Percentiles rank a stretch among this genome's conserved stretches.
Evolutionary conservation across 2,329 filamentous ascomycete species (phyloP).

Genomic region (Trichoderma atroviride): DNA sequence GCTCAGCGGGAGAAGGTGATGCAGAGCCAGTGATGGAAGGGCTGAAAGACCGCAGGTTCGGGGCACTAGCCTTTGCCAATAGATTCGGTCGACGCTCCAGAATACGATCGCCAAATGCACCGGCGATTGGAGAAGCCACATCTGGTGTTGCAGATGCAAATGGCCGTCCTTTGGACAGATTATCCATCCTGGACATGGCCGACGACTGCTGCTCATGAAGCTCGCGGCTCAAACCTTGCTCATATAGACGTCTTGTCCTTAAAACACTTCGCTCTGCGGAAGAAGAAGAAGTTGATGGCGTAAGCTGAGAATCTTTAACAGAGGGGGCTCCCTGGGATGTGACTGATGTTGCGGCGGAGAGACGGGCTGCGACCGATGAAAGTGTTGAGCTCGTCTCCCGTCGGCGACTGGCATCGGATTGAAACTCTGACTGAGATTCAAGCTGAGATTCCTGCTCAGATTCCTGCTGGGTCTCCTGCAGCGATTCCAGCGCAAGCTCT

Average conservation of each 20-base stretch:
- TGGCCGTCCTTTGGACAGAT: slow-evolving; percentile 66
- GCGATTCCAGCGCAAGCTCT: slow-evolving; percentile 45
- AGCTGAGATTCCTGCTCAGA: slow-evolving; percentile 1
- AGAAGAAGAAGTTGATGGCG: slow-evolving; percentile 43
- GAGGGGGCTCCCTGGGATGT: slow-evolving; percentile 66
- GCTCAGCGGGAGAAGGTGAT: slow-evolving; percentile 34
- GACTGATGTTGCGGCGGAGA: slow-evolving; percentile 86
- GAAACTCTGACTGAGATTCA: slow-evolving; percentile 46
- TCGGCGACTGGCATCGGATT: slow-evolving; percentile 69
- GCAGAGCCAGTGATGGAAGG: slow-evolving; percentile 45
- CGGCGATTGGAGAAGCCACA: slow-evolving; percentile 50
- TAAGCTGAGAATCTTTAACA: slow-evolving; percentile 53
- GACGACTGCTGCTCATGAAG: slow-evolving; percentile 79
- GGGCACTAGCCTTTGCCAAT: slow-evolving; percentile 63
- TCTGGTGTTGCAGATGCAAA: slow-evolving; percentile 55
- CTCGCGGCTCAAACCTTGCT: slow-evolving; percentile 78
- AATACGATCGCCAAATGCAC: slow-evolving; percentile 50
- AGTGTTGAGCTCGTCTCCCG: slow-evolving; percentile 86
- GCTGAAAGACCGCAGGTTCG: slow-evolving; percentile 65
- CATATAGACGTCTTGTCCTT: slow-evolving; percentile 77
- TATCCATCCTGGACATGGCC: slow-evolving; percentile 77
- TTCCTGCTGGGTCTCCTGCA: slow-evolving; percentile 55
- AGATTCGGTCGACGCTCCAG: slow-evolving; percentile 48
- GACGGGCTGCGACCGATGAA: slow-evolving; percentile 65
- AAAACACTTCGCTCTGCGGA: slow-evolving; percentile 66